Evolutionary conservation across 257 asterid species (phyloP).

Genomic region (Thymus mandschuricus): DNA sequence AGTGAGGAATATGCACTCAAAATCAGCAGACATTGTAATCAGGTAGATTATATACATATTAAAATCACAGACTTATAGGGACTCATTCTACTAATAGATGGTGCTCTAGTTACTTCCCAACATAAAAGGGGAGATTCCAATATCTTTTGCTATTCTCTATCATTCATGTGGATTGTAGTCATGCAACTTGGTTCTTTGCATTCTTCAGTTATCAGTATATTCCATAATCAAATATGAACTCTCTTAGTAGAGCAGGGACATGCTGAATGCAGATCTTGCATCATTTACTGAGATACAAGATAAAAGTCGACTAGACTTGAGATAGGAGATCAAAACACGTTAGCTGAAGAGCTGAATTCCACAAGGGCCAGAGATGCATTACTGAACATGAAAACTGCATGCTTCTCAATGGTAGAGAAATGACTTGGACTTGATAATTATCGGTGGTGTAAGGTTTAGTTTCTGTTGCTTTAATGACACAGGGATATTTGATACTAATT

Average conservation of each 20-base stretch:
- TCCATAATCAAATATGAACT: neutral
- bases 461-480: conserved; percentile 4
- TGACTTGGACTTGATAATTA: conserved; percentile 10
- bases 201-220: conserved; percentile 17
- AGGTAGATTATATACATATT: neutral
- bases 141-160: neutral
- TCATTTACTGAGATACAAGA: neutral
- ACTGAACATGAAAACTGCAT: conserved; percentile 13
- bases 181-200: neutral
- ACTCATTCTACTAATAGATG: neutral
- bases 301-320: neutral
- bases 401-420: conserved; percentile 10
- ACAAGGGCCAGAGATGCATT: conserved; percentile 16
- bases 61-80: conserved; percentile 8
- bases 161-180: conserved; percentile 1
- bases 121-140: neutral
- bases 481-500: conserved; percentile 7
- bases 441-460: conserved; percentile 15
- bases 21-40: neutral
- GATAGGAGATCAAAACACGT: neutral
- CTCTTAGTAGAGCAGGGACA: neutral
- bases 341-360: conserved; percentile 1
- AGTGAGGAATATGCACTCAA: conserved; percentile 18
- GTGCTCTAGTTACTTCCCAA: conserved; percentile 1
- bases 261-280: conserved; percentile 23